These are phyloP conservation scores for Suillus brevipes DNA, from an alignment of 768 basidiomycete species.

Conservation along the genomic window DNA sequence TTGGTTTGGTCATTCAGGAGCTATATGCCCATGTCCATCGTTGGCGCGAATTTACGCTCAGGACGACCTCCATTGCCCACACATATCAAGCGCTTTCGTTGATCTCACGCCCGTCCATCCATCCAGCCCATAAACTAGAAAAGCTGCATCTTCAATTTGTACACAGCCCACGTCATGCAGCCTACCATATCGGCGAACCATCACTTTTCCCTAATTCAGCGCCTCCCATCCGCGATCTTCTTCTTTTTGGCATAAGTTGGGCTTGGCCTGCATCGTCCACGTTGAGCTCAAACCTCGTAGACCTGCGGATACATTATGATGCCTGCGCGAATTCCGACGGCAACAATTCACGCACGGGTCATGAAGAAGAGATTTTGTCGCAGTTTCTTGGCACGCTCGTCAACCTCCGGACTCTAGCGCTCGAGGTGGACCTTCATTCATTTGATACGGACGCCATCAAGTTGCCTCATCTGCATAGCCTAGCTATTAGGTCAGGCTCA, in stretches of 20 bases:
- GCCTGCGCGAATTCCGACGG: not conserved
- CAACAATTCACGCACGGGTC: not conserved
- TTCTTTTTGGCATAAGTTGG: not conserved
- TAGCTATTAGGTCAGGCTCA: not conserved
- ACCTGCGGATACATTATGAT: conserved; percentile 11
- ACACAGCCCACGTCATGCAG: not conserved
- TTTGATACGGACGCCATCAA: not conserved
- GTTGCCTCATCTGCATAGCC: not conserved
- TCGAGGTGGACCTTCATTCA: not conserved
- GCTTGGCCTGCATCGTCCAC: not conserved
- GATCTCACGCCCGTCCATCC: not conserved
- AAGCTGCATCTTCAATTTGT: not conserved
- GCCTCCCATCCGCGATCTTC: not conserved
- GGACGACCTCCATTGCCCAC: not conserved
- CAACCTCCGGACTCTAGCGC: not conserved
- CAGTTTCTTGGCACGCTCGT: not conserved
- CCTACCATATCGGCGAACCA: too few relatives aligned
- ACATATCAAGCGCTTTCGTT: not conserved
- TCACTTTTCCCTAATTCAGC: not conserved
- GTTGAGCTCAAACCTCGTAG: conserved; percentile 12
- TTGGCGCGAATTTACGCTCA: not conserved
- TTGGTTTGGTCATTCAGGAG: not conserved
- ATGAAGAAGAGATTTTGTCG: not conserved
- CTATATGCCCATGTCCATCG: not conserved
- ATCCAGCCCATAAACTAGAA: not conserved